Conservation (phyloP, 257 asterid species). For the Euphrasia confusa region DNA sequence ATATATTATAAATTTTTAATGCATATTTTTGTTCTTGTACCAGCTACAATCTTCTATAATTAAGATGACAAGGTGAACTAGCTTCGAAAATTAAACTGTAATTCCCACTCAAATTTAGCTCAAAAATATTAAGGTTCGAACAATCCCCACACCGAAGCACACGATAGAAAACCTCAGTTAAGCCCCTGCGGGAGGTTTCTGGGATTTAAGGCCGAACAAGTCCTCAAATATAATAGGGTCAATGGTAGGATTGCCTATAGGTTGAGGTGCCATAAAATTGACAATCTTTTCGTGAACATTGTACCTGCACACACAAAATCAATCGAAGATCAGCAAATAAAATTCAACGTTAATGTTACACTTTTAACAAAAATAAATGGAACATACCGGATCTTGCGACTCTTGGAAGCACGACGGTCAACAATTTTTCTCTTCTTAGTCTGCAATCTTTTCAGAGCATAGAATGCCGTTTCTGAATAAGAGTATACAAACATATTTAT, state of each 20-base stretch:
- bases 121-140: not conserved
- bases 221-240: slow-evolving; percentile 56
- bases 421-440: slow-evolving; percentile 86
- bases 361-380: not conserved
- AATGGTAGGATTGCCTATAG: slow-evolving; percentile 46
- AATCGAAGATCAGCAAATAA: not conserved
- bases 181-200: slow-evolving; percentile 33
- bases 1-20: too few species aligned
- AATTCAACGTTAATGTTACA: not conserved
- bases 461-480: slow-evolving; percentile 66
- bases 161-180: not conserved
- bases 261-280: slow-evolving; percentile 86
- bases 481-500: not conserved
- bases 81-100: too few species aligned
- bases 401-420: slow-evolving; percentile 91
- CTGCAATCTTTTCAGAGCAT: slow-evolving; percentile 70
- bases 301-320: slow-evolving; percentile 48
- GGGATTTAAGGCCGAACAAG: slow-evolving; percentile 61
- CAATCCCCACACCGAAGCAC: not conserved
- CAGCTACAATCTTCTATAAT: too few species aligned
- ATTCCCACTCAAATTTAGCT: too few species aligned
- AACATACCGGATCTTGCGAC: slow-evolving; percentile 83
- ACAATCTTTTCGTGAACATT: slow-evolving; percentile 82
- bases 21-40: too few species aligned
- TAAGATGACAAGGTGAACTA: too few species aligned